Base-by-base conservation (phyloP, 2,329 filamentous ascomycete species). In the Colletotrichum gloeosporioides region DNA sequence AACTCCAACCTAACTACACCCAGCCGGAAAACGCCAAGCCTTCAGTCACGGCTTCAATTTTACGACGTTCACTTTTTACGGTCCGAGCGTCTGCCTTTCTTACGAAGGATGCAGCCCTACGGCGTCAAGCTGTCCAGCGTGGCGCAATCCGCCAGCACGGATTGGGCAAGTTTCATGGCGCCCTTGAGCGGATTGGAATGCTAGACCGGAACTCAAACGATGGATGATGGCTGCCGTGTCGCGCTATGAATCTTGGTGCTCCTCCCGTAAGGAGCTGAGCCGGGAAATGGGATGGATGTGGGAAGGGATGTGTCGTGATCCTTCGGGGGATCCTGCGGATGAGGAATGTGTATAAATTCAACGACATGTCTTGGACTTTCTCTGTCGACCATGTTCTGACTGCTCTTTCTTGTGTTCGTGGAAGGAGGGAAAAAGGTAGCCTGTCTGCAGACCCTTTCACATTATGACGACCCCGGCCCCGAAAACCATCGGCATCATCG, bases 401-500 rank as follows among this genome's bases (percentile, higher is more conserved):
- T 16, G 7, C n/a, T 18, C 8, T 12, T 1, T 32, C 4, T 18
- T 27, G 15, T 22, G 1, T 8, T 49, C 39, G 3, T 18, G 22
- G 8, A 29, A 61, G 15, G 4, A 15, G 16, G 25, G 53, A 12
- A 9, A 29, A 27, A 25, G 16, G 27, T 2, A 8, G 13, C 29
- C 29, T 8, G 59, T 62, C n/a, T 2, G 18, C 8, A 49, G 22
- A 13, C 8, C 63, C 44, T 12, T 34, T n/a, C 44, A 22, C 44
- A 49, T 13, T 7, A 73, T 63, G 71, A 34, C 32, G 3, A 16
- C 62, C 6, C 73, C 62, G 18, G 49, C 53, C 34, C 69, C 73
- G 22, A 75, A 53, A n/a, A 75, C 64, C 12, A n/a, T 77, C 32
- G 75, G 39, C n/a, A 77, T 77, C 57, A 64, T 74, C 63, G 75